These are phyloP conservation scores for Trichoderma sp. DNA, from an alignment of 2,329 filamentous ascomycete genomes.

Conservation along the genomic window DNA sequence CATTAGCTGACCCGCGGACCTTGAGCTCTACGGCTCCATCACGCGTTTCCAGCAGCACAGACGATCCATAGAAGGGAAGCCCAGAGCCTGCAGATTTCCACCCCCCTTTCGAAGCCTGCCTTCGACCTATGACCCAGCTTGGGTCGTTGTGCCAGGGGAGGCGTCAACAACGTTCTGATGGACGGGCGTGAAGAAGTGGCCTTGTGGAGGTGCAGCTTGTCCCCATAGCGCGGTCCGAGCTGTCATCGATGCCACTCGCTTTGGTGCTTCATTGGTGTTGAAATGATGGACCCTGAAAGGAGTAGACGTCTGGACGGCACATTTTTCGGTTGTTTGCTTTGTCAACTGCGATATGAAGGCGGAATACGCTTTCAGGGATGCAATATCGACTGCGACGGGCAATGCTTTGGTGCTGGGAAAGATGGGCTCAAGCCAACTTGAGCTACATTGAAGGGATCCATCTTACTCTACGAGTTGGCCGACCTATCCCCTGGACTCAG, in stretches of 20 bases:
- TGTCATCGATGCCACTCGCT: slow-evolving; percentile 20
- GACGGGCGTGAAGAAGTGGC: slow-evolving; percentile 8
- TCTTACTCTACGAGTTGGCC: background rate
- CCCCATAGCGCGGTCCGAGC: slow-evolving; percentile 9
- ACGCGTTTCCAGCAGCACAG: slow-evolving; percentile 1
- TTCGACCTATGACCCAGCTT: slow-evolving; percentile 1
- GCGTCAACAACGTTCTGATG: background rate
- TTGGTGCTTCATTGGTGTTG: slow-evolving; percentile 6
- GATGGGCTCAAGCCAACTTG: background rate
- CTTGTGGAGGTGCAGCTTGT: slow-evolving; percentile 18
- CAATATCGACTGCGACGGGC: background rate
- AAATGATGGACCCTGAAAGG: slow-evolving; percentile 20
- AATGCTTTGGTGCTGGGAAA: background rate
- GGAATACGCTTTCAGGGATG: background rate
- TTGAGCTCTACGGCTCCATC: slow-evolving; percentile 2
- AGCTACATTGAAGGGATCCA: background rate
- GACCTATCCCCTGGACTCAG: background rate
- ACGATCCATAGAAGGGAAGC: background rate
- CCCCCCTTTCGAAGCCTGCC: slow-evolving; percentile 4
- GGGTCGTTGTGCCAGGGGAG: background rate
- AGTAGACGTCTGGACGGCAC: background rate
- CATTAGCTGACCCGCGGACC: slow-evolving; percentile 2
- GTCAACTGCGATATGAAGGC: background rate
- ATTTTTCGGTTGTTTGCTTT: background rate
- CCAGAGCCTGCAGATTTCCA: slow-evolving; percentile 3